Evolutionary conservation across 257 asterid genomes (phyloP).

Genomic region (Orobanche coerulescens): DNA sequence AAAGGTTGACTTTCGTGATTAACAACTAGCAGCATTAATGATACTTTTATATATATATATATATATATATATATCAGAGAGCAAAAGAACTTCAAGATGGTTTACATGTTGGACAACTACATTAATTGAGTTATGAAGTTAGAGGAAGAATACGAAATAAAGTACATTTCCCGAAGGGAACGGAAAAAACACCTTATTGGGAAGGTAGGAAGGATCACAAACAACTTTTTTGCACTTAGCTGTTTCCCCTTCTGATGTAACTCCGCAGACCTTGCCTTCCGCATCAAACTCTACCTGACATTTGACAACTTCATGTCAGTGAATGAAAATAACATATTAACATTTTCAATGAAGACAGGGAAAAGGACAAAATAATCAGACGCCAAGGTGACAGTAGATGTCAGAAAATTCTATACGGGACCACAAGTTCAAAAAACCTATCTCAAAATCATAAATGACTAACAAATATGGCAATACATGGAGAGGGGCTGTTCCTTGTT

Average conservation of each 20-base stretch:
- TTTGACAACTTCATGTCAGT: constrained; percentile 18
- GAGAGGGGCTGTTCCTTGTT: neutral
- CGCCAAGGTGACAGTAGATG: constrained; percentile 3
- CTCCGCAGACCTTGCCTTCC: constrained; percentile 87
- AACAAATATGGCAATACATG: neutral
- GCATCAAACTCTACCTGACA: constrained; percentile 80
- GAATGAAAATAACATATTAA: constrained; percentile 1
- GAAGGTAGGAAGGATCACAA: constrained; percentile 89
- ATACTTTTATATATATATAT: neutral
- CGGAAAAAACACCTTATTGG: constrained; percentile 53
- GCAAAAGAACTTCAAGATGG: constrained; percentile 1
- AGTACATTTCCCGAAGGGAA: constrained; percentile 1
- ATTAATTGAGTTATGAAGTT: neutral
- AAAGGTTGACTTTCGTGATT: constrained; percentile 2
- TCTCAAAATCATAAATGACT: neutral
- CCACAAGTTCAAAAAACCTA: neutral
- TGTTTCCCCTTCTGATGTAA: constrained; percentile 94
- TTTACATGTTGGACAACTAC: neutral
- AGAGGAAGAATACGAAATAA: neutral
- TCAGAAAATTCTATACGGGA: neutral
- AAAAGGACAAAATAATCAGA: constrained; percentile 1
- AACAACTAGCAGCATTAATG: neutral
- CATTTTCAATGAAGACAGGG: neutral
- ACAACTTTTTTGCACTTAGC: constrained; percentile 93
- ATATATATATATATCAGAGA: neutral